These are phyloP conservation scores for Magnaporthiopsis incrustans DNA, from an alignment of 2,329 filamentous ascomycete species.

Conservation along the genomic window DNA sequence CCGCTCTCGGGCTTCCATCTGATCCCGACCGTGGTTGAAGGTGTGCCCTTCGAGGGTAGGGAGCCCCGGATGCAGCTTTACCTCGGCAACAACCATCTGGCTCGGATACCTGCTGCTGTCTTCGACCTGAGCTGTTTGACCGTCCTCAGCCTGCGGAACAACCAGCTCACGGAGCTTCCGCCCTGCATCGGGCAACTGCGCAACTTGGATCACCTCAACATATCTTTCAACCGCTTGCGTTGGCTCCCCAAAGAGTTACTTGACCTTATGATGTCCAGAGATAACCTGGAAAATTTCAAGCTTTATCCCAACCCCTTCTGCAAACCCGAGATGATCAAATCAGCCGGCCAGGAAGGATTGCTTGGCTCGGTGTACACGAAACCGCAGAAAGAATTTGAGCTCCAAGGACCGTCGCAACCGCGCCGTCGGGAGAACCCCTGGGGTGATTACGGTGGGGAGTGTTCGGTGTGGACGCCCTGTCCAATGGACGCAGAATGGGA, in stretches of 20 bases:
- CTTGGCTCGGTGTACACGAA: slow-evolving; percentile 3
- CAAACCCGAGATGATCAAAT: slow-evolving; percentile 17
- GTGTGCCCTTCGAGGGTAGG: slow-evolving; percentile 50
- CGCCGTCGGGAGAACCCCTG: neutral
- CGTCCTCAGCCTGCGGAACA: slow-evolving; percentile 58
- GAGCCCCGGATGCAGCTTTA: slow-evolving; percentile 54
- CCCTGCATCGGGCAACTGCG: slow-evolving; percentile 47
- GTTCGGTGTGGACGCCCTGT: neutral
- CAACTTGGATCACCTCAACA: slow-evolving; percentile 54
- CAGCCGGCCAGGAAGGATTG: slow-evolving; percentile 9
- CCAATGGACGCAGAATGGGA: neutral
- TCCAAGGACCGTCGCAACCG: neutral
- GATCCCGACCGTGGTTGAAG: slow-evolving; percentile 45
- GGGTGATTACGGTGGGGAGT: neutral
- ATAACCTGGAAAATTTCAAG: slow-evolving; percentile 42
- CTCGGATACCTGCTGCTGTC: slow-evolving; percentile 47
- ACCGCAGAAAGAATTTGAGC: neutral
- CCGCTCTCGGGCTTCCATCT: slow-evolving; percentile 47
- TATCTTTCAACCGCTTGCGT: slow-evolving; percentile 55
- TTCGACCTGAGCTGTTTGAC: slow-evolving; percentile 55
- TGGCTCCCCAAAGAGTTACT: slow-evolving; percentile 57
- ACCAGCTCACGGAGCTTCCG: slow-evolving; percentile 53
- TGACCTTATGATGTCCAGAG: slow-evolving; percentile 37
- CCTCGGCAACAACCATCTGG: slow-evolving; percentile 51
- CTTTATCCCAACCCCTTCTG: slow-evolving; percentile 58